Conservation (phyloP, 129 eudicot species). For the Flaveria ramosissima region DNA sequence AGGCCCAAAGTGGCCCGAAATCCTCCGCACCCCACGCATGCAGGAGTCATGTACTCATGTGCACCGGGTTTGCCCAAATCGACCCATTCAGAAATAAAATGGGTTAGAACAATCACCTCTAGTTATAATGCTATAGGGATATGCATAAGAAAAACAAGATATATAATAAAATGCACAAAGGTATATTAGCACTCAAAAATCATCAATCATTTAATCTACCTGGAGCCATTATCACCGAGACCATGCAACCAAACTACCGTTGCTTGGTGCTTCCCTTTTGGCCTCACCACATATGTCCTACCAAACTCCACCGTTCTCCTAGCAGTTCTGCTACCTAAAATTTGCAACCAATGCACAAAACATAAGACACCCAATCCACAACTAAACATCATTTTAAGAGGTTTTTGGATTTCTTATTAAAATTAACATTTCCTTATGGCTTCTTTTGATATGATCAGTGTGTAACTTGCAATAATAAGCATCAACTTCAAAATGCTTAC, state of each 20-base stretch:
- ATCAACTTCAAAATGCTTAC: background rate
- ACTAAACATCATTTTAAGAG: background rate
- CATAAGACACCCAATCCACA: background rate
- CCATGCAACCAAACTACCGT: slow-evolving; percentile 99
- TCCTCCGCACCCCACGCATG: no score
- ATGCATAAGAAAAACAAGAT: background rate
- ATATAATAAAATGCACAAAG: background rate
- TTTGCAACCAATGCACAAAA: slow-evolving; percentile 15
- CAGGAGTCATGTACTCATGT: no score
- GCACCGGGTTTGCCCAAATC: no score
- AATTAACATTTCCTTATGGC: background rate
- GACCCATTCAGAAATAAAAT: background rate
- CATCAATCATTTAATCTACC: slow-evolving; percentile 45
- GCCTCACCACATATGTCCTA: slow-evolving; percentile 96
- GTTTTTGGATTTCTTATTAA: background rate
- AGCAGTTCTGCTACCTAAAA: slow-evolving; percentile 71
- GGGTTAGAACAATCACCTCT: background rate
- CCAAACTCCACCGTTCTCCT: slow-evolving; percentile 86
- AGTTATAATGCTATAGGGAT: background rate
- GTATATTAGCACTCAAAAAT: slow-evolving; percentile 6
- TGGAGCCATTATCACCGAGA: slow-evolving; percentile 98
- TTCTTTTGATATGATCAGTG: background rate
- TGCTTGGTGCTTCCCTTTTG: slow-evolving; percentile 94
- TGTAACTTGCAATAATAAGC: background rate
- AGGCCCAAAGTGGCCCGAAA: no score